Evolutionary conservation across 139 green algal genomes (phyloP).

Genomic region (Mesotaenium endlicherianum): DNA sequence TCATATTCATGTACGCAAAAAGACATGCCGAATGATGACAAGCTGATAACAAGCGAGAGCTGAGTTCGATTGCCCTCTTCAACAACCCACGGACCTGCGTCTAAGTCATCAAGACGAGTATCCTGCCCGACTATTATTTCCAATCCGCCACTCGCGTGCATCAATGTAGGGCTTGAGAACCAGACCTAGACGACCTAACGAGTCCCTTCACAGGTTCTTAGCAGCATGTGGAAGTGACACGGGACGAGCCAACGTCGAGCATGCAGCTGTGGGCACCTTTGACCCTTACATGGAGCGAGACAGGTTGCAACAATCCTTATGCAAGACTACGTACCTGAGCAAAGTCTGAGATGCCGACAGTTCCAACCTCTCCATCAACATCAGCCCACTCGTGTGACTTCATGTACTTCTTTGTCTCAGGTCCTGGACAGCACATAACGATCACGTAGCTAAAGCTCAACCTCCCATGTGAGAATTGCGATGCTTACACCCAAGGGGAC

Average conservation of each 20-base stretch:
- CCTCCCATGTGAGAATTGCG: too few relatives aligned
- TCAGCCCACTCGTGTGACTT: slow-evolving; percentile 68
- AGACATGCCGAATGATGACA: too few relatives aligned
- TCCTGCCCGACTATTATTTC: too few relatives aligned
- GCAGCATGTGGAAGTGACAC: not conserved
- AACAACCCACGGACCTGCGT: too few relatives aligned
- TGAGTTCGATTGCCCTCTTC: too few relatives aligned
- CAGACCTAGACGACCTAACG: not conserved
- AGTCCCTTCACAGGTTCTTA: not conserved
- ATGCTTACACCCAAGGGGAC: too few relatives aligned
- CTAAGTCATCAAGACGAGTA: too few relatives aligned
- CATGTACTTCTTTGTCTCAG: slow-evolving; percentile 55
- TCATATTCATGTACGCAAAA: too few relatives aligned
- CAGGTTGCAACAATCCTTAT: not conserved
- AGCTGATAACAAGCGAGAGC: too few relatives aligned
- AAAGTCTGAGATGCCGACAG: slow-evolving; percentile 93
- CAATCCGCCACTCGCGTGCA: too few relatives aligned
- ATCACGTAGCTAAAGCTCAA: too few relatives aligned
- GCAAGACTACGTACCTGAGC: slow-evolving; percentile 73
- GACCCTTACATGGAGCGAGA: not conserved
- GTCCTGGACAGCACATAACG: too few relatives aligned
- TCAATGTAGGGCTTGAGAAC: not conserved
- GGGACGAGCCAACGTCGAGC: not conserved
- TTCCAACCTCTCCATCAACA: slow-evolving; percentile 79
- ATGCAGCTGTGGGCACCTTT: not conserved